phyloP scores from a whole-genome alignment of 1,284 basidiomycete genomes.

The Gymnopus androsaceus region DNA sequence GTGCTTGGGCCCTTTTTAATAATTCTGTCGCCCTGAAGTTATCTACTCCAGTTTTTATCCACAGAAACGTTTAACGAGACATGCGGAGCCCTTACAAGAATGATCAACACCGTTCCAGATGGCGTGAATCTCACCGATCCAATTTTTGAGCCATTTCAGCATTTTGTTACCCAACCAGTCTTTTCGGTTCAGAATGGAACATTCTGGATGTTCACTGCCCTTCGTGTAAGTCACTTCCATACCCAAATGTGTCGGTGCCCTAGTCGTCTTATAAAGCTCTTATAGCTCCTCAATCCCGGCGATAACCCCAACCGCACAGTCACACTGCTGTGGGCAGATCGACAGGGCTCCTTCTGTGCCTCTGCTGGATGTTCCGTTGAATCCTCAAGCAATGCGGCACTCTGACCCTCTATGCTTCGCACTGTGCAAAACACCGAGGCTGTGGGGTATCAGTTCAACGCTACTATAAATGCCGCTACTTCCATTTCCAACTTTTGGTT shows the following conservation, averaged over 20 bases:
- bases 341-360: conserved; percentile 3
- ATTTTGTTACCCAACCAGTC: background rate
- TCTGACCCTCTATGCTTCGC: no score
- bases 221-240: no score
- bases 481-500: background rate
- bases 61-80: conserved; percentile 7
- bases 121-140: conserved; percentile 1
- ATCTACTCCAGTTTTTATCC: background rate
- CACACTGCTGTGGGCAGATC: conserved; percentile 6
- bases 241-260: no score
- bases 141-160: background rate
- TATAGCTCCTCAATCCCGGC: background rate
- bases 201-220: no score
- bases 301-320: background rate
- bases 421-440: background rate
- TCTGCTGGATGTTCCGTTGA: background rate
- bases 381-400: no score
- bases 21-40: background rate
- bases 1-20: background rate
- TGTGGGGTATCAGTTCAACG: background rate
- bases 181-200: no score
- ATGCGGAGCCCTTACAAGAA: conserved; percentile 12
- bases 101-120: conserved; percentile 20
- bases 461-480: background rate
- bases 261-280: background rate